Evolutionary conservation across 1,284 basidiomycete genomes (phyloP).

Genomic region (Cystobasidium slooffiae): DNA sequence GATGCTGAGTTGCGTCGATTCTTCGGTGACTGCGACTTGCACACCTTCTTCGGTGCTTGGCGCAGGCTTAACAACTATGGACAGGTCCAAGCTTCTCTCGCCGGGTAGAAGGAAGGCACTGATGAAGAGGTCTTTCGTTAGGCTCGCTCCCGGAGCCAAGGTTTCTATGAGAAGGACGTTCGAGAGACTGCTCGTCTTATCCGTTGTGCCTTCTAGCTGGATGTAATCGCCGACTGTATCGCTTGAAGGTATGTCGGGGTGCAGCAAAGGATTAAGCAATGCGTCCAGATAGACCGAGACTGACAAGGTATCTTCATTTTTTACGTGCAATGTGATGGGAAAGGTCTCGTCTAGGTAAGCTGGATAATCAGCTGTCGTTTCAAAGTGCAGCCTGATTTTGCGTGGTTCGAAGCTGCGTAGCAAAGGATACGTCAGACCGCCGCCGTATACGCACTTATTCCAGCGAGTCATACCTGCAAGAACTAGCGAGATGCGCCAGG

Average conservation of each 20-base stretch:
- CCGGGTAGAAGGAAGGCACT: not conserved
- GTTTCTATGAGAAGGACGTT: conserved; percentile 19
- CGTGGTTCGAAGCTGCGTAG: conserved; percentile 24
- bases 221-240: not conserved
- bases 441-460: not conserved
- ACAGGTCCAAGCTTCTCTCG: conserved; percentile 12
- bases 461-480: conserved; percentile 13
- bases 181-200: not conserved
- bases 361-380: conserved; percentile 57
- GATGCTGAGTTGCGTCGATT: not conserved
- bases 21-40: conserved; percentile 6
- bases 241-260: not conserved
- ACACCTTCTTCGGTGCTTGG: not conserved
- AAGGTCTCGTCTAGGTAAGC: conserved; percentile 79
- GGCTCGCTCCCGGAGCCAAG: conserved; percentile 40
- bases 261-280: conserved; percentile 72
- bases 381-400: conserved; percentile 16
- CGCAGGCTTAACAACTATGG: not conserved
- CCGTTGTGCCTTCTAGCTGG: not conserved
- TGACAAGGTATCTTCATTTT: conserved; percentile 69
- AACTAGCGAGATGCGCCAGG: not conserved
- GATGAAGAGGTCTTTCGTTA: not conserved
- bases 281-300: conserved; percentile 72
- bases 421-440: not conserved
- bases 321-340: conserved; percentile 69